Percentiles rank a stretch among this genome's conserved stretches.
phyloP scores from a whole-genome alignment of 176 grass and related monocot genomes.

The Carex littledalei region DNA sequence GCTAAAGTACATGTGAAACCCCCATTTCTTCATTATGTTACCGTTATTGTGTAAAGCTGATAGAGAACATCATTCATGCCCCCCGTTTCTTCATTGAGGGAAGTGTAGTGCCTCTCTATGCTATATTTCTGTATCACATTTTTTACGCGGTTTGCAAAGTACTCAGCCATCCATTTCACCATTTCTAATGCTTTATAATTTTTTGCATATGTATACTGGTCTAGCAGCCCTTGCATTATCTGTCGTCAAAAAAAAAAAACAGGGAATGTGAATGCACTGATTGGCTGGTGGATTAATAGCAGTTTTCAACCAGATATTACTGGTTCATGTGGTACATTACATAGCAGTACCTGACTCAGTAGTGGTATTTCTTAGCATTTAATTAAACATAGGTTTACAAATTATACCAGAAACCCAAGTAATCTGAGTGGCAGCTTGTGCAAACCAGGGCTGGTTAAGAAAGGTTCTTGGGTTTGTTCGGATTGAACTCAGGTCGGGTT shows the following conservation, averaged over 20 bases:
- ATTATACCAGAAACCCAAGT: neutral
- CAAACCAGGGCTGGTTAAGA: neutral
- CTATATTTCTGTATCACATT: conserved; percentile 59
- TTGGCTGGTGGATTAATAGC: neutral
- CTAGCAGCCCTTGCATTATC: conserved; percentile 88
- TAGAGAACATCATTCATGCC: conserved; percentile 99
- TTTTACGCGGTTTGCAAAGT: conserved; percentile 64
- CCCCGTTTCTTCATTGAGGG: conserved; percentile 94
- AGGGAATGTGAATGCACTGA: neutral
- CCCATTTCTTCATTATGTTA: neutral
- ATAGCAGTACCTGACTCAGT: neutral
- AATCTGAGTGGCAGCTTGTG: neutral
- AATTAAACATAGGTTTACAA: neutral
- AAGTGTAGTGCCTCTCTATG: conserved; percentile 81
- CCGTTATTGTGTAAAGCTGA: conserved; percentile 76
- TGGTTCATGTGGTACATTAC: neutral
- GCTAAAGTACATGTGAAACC: neutral
- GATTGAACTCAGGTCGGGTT: neutral
- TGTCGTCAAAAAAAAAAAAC: neutral
- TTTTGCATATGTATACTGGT: conserved; percentile 59
- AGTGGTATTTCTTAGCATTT: neutral
- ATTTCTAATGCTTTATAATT: conserved; percentile 57
- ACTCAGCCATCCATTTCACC: conserved; percentile 79
- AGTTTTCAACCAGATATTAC: neutral
- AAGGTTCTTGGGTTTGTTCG: neutral